phyloP scores from a whole-genome alignment of 768 basidiomycete species.

The Lactarius akahatsu region DNA sequence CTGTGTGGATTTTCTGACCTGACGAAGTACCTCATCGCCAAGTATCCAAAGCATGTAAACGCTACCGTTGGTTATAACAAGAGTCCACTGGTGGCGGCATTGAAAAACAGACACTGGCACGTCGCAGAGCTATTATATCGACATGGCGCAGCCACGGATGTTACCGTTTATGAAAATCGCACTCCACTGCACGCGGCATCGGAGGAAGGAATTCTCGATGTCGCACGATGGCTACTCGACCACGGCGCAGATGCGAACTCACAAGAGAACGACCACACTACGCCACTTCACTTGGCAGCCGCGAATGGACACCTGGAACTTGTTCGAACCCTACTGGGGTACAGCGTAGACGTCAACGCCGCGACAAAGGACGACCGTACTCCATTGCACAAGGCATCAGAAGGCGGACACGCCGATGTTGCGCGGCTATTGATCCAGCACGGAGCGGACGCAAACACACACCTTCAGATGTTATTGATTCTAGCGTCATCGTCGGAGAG shows the following conservation, averaged over 20 bases:
- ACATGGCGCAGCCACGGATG: background rate
- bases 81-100: background rate
- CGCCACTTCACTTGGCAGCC: background rate
- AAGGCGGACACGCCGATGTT: background rate
- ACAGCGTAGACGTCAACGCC: background rate
- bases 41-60: background rate
- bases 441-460: background rate
- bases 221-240: background rate
- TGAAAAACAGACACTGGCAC: background rate
- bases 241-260: background rate
- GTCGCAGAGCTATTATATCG: background rate
- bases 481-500: background rate
- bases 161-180: background rate
- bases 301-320: background rate
- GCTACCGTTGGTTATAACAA: background rate
- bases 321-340: background rate
- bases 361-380: background rate
- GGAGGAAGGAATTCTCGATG: too few relatives aligned
- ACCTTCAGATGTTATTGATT: background rate
- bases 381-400: background rate
- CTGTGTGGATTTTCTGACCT: background rate
- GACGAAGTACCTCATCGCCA: background rate
- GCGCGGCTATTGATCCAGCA: background rate
- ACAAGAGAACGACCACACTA: background rate
- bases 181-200: background rate